These are phyloP conservation scores for Chytriomyces sp. DNA, from an alignment of 192 early-diverging fungal species.

Conservation along the genomic window DNA sequence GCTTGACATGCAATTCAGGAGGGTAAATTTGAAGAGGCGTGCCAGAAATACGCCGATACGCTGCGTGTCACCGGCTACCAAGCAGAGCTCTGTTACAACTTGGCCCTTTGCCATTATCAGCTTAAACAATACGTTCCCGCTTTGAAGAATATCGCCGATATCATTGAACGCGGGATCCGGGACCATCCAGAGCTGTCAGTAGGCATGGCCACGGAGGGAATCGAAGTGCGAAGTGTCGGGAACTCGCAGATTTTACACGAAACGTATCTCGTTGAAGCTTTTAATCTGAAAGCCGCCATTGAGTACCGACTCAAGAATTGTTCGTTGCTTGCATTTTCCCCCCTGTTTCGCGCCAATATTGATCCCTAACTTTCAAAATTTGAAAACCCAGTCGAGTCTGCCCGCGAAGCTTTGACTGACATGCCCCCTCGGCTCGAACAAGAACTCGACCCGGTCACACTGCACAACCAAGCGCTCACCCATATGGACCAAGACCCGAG, in stretches of 20 bases:
- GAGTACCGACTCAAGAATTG: slow-evolving; percentile 69
- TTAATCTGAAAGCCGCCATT: slow-evolving; percentile 71
- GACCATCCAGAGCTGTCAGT: slow-evolving; percentile 70
- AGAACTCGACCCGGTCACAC: slow-evolving; percentile 68
- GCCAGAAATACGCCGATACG: slow-evolving; percentile 54
- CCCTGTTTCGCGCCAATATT: background rate
- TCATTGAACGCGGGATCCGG: slow-evolving; percentile 65
- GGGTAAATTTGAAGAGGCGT: slow-evolving; percentile 63
- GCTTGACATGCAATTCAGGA: slow-evolving; percentile 40
- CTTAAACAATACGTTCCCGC: slow-evolving; percentile 62
- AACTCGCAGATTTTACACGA: slow-evolving; percentile 67
- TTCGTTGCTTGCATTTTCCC: slow-evolving; percentile 28
- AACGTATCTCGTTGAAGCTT: slow-evolving; percentile 66
- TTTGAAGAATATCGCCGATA: slow-evolving; percentile 65
- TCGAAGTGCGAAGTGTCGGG: slow-evolving; percentile 66
- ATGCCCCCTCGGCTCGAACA: slow-evolving; percentile 69
- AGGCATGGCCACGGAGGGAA: slow-evolving; percentile 70
- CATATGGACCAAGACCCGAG: slow-evolving; percentile 69
- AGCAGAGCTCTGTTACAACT: slow-evolving; percentile 61
- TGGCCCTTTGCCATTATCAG: slow-evolving; percentile 63
- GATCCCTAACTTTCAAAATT: background rate
- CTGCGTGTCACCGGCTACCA: slow-evolving; percentile 59
- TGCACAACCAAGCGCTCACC: slow-evolving; percentile 67
- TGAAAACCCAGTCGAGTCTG: slow-evolving; percentile 55
- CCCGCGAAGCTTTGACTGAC: slow-evolving; percentile 66